Evolutionary conservation across 2,329 filamentous ascomycete genomes (phyloP).

Genomic region (Bisporella sp.): DNA sequence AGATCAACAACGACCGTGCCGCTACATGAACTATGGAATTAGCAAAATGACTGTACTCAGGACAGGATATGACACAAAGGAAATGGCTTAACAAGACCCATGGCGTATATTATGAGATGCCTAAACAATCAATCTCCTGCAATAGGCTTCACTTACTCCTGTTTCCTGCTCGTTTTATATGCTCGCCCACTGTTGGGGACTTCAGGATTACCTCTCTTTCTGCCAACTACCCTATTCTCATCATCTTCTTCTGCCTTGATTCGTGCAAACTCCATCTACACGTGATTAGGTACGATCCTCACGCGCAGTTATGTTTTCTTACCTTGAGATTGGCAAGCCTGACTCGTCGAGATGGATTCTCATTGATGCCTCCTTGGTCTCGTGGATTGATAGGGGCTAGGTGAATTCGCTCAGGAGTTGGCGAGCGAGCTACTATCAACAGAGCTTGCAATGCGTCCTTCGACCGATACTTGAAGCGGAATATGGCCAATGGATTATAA

Average conservation of each 20-base stretch:
- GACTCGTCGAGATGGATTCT: conserved; percentile 1
- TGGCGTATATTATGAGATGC: too few relatives aligned
- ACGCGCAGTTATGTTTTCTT: neutral
- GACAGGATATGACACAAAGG: too few relatives aligned
- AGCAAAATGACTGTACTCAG: too few relatives aligned
- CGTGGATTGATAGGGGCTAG: neutral
- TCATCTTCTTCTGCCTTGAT: conserved; percentile 13
- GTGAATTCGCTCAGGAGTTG: neutral
- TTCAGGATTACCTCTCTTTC: conserved; percentile 7
- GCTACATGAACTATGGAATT: too few relatives aligned
- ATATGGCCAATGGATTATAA: conserved; percentile 1
- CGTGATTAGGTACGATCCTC: too few relatives aligned
- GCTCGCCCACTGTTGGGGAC: conserved; percentile 1
- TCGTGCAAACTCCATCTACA: conserved; percentile 14
- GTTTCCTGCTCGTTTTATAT: conserved; percentile 11
- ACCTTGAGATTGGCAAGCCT: conserved; percentile 17
- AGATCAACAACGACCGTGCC: conserved; percentile 14
- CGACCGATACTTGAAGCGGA: conserved; percentile 5
- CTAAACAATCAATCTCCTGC: too few relatives aligned
- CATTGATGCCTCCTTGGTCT: neutral
- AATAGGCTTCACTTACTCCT: neutral
- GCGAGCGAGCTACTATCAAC: neutral
- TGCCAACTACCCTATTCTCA: neutral
- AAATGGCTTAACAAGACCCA: too few relatives aligned
- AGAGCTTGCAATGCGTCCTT: neutral